Percentiles rank a stretch among this genome's conserved stretches.
phyloP scores from a whole-genome alignment of 768 basidiomycete species.

The Suillus subaureus region DNA sequence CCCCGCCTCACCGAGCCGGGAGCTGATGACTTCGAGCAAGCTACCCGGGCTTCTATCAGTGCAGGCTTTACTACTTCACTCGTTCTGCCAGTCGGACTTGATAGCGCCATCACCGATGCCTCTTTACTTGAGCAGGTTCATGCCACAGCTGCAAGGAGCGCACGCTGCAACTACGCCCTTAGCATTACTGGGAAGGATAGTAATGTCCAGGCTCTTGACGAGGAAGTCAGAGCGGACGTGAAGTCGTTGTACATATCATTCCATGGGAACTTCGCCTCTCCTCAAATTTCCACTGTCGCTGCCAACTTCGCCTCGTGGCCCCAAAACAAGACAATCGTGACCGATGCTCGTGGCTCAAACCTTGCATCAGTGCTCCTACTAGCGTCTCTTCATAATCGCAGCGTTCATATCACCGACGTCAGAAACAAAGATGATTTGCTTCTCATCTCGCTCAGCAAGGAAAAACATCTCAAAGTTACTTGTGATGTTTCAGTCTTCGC shows the following conservation, averaged over 20 bases:
- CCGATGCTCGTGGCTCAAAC: slow-evolving; percentile 89
- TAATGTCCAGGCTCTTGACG: slow-evolving; percentile 66
- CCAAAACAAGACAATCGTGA: slow-evolving; percentile 87
- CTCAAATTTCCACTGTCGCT: slow-evolving; percentile 75
- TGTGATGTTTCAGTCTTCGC: slow-evolving; percentile 94
- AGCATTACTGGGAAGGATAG: slow-evolving; percentile 72
- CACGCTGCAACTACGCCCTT: slow-evolving; percentile 89
- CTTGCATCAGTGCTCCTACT: slow-evolving; percentile 91
- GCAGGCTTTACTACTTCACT: slow-evolving; percentile 90
- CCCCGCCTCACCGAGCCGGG: slow-evolving; percentile 58
- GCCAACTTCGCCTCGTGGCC: slow-evolving; percentile 92
- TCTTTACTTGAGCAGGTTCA: slow-evolving; percentile 70
- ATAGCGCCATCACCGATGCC: slow-evolving; percentile 66
- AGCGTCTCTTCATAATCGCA: slow-evolving; percentile 89
- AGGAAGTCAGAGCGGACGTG: slow-evolving; percentile 77
- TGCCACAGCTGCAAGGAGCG: slow-evolving; percentile 57
- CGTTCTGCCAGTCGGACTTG: slow-evolving; percentile 71
- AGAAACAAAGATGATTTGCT: slow-evolving; percentile 83
- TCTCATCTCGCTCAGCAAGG: slow-evolving; percentile 92
- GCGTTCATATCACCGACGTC: slow-evolving; percentile 90
- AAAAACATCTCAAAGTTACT: slow-evolving; percentile 90
- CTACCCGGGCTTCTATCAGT: slow-evolving; percentile 81
- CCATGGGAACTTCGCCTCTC: slow-evolving; percentile 46
- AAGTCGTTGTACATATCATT: slow-evolving; percentile 89
- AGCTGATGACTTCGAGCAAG: slow-evolving; percentile 58